These are phyloP conservation scores for Cercophora scortea DNA, from an alignment of 495 filamentous ascomycete genomes.

Conservation along the genomic window DNA sequence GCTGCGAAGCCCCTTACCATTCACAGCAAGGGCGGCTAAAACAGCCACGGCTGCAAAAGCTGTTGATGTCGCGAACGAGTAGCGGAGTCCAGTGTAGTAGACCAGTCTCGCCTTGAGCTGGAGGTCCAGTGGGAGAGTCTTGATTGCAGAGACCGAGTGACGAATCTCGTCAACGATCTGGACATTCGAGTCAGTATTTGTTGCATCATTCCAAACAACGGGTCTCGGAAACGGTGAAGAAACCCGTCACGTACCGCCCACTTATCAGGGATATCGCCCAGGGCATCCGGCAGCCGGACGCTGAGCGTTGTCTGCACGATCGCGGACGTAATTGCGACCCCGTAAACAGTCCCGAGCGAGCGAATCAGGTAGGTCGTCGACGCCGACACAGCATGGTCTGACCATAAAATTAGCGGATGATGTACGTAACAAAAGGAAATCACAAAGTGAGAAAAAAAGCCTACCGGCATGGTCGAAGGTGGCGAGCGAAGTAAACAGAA, in stretches of 20 bases:
- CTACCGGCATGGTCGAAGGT: slow-evolving; percentile 55
- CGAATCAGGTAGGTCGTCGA: slow-evolving; percentile 58
- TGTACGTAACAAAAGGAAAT: background rate
- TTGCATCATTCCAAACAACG: slow-evolving; percentile 1
- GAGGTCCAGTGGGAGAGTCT: slow-evolving; percentile 46
- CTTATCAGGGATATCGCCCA: slow-evolving; percentile 58
- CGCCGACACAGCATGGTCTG: slow-evolving; percentile 58
- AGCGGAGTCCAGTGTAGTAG: slow-evolving; percentile 49
- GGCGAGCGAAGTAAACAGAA: slow-evolving; percentile 55
- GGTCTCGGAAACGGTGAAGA: background rate
- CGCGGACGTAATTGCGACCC: slow-evolving; percentile 53
- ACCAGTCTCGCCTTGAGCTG: slow-evolving; percentile 53
- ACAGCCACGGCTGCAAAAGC: slow-evolving; percentile 43
- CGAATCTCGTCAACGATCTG: slow-evolving; percentile 55
- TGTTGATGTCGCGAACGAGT: slow-evolving; percentile 48
- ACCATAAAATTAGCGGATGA: background rate
- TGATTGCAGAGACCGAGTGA: slow-evolving; percentile 50
- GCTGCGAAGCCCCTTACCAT: slow-evolving; percentile 37
- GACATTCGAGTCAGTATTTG: slow-evolving; percentile 8
- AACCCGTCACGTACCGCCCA: slow-evolving; percentile 51
- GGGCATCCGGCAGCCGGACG: slow-evolving; percentile 45
- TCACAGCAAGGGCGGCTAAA: slow-evolving; percentile 42
- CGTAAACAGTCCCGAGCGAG: slow-evolving; percentile 56
- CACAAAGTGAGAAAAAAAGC: background rate
- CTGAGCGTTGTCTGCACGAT: slow-evolving; percentile 58